These are phyloP conservation scores for Ceratocystis papillata DNA, from an alignment of 2,329 filamentous ascomycete species.

Conservation along the genomic window DNA sequence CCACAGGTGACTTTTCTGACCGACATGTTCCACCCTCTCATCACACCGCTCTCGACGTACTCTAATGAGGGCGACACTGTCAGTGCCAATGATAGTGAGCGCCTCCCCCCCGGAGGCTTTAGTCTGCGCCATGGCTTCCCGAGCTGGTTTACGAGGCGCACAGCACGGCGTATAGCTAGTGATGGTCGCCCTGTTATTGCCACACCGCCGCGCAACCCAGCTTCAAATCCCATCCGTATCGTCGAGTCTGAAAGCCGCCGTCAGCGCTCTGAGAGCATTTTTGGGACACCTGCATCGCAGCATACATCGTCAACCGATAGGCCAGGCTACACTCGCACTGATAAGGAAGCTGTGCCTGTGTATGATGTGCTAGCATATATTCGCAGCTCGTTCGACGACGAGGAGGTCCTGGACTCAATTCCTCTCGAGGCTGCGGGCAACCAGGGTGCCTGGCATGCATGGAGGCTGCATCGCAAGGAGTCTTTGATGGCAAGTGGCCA, in stretches of 20 bases:
- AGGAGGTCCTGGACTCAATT: slow-evolving; percentile 63
- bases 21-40: slow-evolving; percentile 88
- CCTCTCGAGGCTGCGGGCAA: slow-evolving; percentile 77
- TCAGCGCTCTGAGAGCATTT: slow-evolving; percentile 16
- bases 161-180: slow-evolving; percentile 35
- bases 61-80: slow-evolving; percentile 64
- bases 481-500: slow-evolving; percentile 36
- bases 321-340: slow-evolving; percentile 36
- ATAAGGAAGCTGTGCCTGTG: slow-evolving; percentile 41
- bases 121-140: slow-evolving; percentile 85
- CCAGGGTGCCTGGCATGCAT: slow-evolving; percentile 86
- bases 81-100: slow-evolving; percentile 71
- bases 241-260: slow-evolving; percentile 16
- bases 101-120: slow-evolving; percentile 78
- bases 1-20: slow-evolving; percentile 81
- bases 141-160: slow-evolving; percentile 66
- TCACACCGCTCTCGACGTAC: slow-evolving; percentile 88
- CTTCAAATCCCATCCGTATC: slow-evolving; percentile 4
- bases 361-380: slow-evolving; percentile 71
- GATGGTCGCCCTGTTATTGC: slow-evolving; percentile 26
- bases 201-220: slow-evolving; percentile 21
- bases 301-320: slow-evolving; percentile 26
- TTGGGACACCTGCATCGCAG: slow-evolving; percentile 21
- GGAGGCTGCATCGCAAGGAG: slow-evolving; percentile 57
- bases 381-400: slow-evolving; percentile 68